Evolutionary conservation across 805 yeast species (phyloP).

Genomic region (Starmerella roubikii): DNA sequence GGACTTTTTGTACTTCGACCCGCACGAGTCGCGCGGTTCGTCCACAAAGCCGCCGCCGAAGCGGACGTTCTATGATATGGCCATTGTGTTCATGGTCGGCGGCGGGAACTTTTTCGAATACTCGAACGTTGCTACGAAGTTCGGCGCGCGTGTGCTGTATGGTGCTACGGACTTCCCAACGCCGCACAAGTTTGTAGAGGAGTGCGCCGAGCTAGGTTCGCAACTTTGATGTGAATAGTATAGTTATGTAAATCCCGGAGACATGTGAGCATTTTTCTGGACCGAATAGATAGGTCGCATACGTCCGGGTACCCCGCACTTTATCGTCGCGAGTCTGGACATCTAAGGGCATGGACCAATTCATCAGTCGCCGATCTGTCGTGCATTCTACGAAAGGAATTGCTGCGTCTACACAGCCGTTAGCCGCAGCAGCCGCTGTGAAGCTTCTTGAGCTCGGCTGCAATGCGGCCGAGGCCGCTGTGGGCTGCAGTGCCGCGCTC

Average conservation of each 20-base stretch:
- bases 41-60: constrained; percentile 71
- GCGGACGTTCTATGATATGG: constrained; percentile 65
- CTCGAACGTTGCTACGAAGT: constrained; percentile 86
- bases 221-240: too few species aligned
- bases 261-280: not conserved
- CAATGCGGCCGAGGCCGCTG: constrained; percentile 37
- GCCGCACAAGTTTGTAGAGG: constrained; percentile 23
- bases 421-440: constrained; percentile 61
- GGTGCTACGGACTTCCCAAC: constrained; percentile 56
- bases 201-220: constrained; percentile 25
- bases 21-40: constrained; percentile 73
- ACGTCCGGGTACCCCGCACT: not conserved
- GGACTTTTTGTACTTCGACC: constrained; percentile 82
- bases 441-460: constrained; percentile 58
- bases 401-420: constrained; percentile 62
- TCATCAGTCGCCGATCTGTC: constrained; percentile 42
- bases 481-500: constrained; percentile 31
- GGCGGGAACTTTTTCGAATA: constrained; percentile 94
- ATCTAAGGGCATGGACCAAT: too few species aligned
- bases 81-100: constrained; percentile 85
- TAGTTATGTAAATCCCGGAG: too few species aligned
- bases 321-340: not conserved
- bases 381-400: constrained; percentile 63
- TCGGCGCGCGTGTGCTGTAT: constrained; percentile 48
- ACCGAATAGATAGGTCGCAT: not conserved